Evolutionary conservation across 2,329 filamentous ascomycete species (phyloP).

Genomic region (Pseudocercospora cruenta): DNA sequence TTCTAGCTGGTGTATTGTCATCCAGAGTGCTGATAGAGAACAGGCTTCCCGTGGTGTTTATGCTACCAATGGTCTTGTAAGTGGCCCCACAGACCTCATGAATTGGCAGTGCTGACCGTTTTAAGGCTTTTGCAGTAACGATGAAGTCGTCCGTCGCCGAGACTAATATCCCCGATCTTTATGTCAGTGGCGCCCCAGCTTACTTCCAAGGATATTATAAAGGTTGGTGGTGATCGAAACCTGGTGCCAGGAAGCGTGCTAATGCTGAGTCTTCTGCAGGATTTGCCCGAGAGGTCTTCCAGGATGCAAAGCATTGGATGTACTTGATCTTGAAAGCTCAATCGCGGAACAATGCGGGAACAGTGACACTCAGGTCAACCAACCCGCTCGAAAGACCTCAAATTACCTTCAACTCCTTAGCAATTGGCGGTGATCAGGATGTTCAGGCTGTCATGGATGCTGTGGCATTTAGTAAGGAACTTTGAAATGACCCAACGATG

Average conservation of each 20-base stretch:
- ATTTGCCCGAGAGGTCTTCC: constrained; percentile 52
- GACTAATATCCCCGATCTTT: constrained; percentile 56
- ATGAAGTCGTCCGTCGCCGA: constrained; percentile 43
- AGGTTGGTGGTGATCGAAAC: background rate
- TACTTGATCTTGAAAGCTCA: constrained; percentile 64
- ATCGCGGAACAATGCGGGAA: constrained; percentile 63
- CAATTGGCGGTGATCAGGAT: constrained; percentile 49
- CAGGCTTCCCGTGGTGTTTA: constrained; percentile 46
- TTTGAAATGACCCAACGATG: background rate
- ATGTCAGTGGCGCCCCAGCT: constrained; percentile 59
- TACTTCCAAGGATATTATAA: constrained; percentile 59
- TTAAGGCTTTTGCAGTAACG: constrained; percentile 50
- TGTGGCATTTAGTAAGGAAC: constrained; percentile 47
- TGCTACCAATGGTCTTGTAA: constrained; percentile 53
- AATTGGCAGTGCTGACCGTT: background rate
- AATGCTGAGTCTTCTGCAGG: constrained; percentile 40
- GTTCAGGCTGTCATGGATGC: constrained; percentile 59
- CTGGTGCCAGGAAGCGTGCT: background rate
- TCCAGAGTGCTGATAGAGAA: background rate
- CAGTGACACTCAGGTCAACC: constrained; percentile 61
- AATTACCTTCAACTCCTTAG: constrained; percentile 65
- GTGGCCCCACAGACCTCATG: background rate
- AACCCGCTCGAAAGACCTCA: constrained; percentile 66
- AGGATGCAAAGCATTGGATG: constrained; percentile 50
- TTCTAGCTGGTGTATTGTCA: background rate